Evolutionary conservation across 1,284 basidiomycete genomes (phyloP).

Genomic region (Sanghuangporus sanghuang): DNA sequence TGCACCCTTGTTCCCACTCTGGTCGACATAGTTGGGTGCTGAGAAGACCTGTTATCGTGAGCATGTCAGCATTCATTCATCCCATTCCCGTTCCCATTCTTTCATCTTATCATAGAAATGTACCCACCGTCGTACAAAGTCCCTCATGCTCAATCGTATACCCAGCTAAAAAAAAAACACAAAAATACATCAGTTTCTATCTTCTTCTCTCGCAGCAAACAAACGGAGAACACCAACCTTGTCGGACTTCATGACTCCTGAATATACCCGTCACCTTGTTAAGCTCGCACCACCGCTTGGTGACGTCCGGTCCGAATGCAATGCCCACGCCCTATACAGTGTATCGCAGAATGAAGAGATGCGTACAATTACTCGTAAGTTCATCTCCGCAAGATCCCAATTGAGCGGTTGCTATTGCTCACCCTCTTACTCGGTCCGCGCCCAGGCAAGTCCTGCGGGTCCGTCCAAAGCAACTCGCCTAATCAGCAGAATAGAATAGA

Average conservation of each 20-base stretch:
- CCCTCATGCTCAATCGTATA: slow-evolving; percentile 90
- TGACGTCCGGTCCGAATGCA: slow-evolving; percentile 93
- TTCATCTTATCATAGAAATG: slow-evolving; percentile 18
- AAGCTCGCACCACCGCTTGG: slow-evolving; percentile 80
- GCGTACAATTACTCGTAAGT: background rate
- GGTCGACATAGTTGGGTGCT: slow-evolving; percentile 83
- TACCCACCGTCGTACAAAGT: slow-evolving; percentile 77
- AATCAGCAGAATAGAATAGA: slow-evolving; percentile 32
- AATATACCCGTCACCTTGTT: slow-evolving; percentile 89
- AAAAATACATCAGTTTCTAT: background rate
- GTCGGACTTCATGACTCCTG: slow-evolving; percentile 95
- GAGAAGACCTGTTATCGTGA: slow-evolving; percentile 58
- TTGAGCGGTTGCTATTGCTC: slow-evolving; percentile 24
- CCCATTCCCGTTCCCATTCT: background rate
- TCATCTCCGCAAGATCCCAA: background rate
- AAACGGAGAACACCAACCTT: slow-evolving; percentile 44
- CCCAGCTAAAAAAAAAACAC: slow-evolving; percentile 47
- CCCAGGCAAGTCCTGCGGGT: slow-evolving; percentile 88
- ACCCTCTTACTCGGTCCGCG: slow-evolving; percentile 95
- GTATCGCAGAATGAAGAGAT: background rate
- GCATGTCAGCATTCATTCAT: slow-evolving; percentile 15
- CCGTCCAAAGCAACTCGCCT: slow-evolving; percentile 86
- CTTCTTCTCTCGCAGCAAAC: background rate
- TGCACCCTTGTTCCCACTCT: slow-evolving; percentile 76
- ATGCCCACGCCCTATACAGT: slow-evolving; percentile 81